A percentile compares a stretch with the other conserved stretches of the same genome.
phyloP scores from a whole-genome alignment of 192 early-diverging fungal species.

The Allomyces arbusculus region DNA sequence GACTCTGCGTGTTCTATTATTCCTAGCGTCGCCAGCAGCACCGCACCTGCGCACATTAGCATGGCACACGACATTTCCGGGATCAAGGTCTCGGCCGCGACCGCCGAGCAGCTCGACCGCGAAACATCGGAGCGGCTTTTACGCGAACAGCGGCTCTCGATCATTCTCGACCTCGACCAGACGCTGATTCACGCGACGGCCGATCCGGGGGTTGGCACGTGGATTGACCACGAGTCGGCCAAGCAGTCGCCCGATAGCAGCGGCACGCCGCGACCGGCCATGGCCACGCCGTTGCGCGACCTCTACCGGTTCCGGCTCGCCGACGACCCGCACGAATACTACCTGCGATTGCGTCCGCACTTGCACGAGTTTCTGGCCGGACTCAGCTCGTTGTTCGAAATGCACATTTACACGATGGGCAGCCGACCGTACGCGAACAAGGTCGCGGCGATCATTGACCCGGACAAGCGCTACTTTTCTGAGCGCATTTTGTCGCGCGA shows the following conservation, averaged over 20 bases:
- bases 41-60: slow-evolving; percentile 42
- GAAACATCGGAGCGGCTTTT: slow-evolving; percentile 42
- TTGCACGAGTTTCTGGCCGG: slow-evolving; percentile 54
- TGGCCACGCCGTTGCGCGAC: slow-evolving; percentile 9
- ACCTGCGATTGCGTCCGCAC: not conserved
- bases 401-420: slow-evolving; percentile 99
- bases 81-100: slow-evolving; percentile 40
- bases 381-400: slow-evolving; percentile 54
- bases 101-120: slow-evolving; percentile 50
- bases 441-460: slow-evolving; percentile 73
- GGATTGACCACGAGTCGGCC: no score
- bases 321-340: slow-evolving; percentile 19
- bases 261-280: no score
- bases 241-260: no score
- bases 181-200: slow-evolving; percentile 76
- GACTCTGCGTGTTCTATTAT: slow-evolving; percentile 1
- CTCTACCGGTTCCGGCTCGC: slow-evolving; percentile 57
- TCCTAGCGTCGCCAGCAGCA: slow-evolving; percentile 15
- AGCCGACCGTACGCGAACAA: slow-evolving; percentile 77
- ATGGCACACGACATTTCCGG: slow-evolving; percentile 55
- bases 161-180: slow-evolving; percentile 94
- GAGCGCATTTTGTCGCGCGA: slow-evolving; percentile 79
- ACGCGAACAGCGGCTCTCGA: slow-evolving; percentile 45
- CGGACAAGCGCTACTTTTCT: slow-evolving; percentile 44
- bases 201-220: not conserved